Percentiles rank a stretch among this genome's conserved stretches.
Conservation (phyloP, 1,284 basidiomycete species). For the Austroboletus niveus region DNA sequence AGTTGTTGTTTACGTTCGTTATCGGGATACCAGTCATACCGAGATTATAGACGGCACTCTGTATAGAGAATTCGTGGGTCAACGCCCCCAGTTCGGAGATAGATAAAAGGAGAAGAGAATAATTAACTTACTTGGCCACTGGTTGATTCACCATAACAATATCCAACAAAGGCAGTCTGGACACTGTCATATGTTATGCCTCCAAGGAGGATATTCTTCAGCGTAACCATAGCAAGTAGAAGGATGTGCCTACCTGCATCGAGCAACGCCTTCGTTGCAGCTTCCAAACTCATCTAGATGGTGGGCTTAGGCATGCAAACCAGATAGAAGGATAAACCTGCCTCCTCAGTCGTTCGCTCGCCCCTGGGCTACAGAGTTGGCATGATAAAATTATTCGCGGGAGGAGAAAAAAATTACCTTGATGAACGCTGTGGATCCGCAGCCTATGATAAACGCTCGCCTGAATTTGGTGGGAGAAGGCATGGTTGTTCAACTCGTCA, state of each 20-base stretch:
- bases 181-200: conserved; percentile 80
- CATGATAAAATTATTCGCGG: too few relatives aligned
- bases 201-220: conserved; percentile 24
- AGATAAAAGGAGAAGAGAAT: too few relatives aligned
- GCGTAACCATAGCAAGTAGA: not conserved
- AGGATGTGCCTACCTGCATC: conserved; percentile 62
- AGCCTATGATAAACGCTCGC: conserved; percentile 71
- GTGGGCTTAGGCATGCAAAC: not conserved
- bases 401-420: conserved; percentile 47
- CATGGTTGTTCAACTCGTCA: too few relatives aligned
- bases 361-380: conserved; percentile 52
- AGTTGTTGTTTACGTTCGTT: conserved; percentile 85
- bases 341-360: conserved; percentile 64
- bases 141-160: conserved; percentile 76
- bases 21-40: conserved; percentile 85
- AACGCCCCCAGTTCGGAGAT: not conserved
- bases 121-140: conserved; percentile 68
- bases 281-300: conserved; percentile 74
- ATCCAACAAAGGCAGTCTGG: conserved; percentile 74
- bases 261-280: conserved; percentile 79
- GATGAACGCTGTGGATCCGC: conserved; percentile 79
- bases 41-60: conserved; percentile 79
- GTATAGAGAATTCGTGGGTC: not conserved
- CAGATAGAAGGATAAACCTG: conserved; percentile 29
- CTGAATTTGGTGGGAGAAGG: not conserved